Percentiles rank a stretch among this genome's conserved stretches.
phyloP scores from a whole-genome alignment of 225 moss, liverwort and hornwort species.

The Pleurozium schreberi region DNA sequence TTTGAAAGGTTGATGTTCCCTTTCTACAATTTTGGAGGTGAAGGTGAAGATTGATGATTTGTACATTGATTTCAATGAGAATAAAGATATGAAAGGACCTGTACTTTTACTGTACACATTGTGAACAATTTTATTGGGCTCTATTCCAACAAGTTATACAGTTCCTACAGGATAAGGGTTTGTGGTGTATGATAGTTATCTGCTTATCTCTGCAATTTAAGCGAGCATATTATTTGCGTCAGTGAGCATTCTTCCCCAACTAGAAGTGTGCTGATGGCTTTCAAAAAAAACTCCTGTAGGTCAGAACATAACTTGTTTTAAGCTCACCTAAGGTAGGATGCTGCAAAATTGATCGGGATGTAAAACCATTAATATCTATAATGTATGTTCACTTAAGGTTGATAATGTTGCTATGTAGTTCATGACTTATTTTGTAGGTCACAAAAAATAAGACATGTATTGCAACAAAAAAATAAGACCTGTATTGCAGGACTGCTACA shows the following conservation, averaged over 20 bases:
- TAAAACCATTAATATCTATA: too few species aligned
- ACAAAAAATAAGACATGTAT: too few species aligned
- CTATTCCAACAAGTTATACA: background rate
- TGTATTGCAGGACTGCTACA: too few species aligned
- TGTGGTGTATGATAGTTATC: background rate
- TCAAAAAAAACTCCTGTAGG: too few species aligned
- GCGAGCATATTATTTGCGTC: background rate
- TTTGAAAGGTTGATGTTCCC: background rate
- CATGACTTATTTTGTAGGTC: too few species aligned
- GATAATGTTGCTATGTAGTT: too few species aligned
- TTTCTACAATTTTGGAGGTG: background rate
- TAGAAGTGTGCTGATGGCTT: too few species aligned
- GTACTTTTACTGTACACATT: background rate
- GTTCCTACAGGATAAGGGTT: background rate
- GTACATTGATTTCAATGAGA: background rate
- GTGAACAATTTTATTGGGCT: background rate
- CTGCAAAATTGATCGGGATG: too few species aligned
- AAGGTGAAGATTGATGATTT: background rate
- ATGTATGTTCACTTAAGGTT: too few species aligned
- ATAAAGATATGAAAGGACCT: background rate
- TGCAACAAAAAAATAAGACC: too few species aligned
- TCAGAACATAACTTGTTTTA: too few species aligned
- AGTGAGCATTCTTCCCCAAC: background rate
- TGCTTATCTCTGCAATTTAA: background rate
- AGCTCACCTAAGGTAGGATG: too few species aligned